Evolutionary conservation across 257 asterid species (phyloP).

Genomic region (Lithospermum erythrorhizon): DNA sequence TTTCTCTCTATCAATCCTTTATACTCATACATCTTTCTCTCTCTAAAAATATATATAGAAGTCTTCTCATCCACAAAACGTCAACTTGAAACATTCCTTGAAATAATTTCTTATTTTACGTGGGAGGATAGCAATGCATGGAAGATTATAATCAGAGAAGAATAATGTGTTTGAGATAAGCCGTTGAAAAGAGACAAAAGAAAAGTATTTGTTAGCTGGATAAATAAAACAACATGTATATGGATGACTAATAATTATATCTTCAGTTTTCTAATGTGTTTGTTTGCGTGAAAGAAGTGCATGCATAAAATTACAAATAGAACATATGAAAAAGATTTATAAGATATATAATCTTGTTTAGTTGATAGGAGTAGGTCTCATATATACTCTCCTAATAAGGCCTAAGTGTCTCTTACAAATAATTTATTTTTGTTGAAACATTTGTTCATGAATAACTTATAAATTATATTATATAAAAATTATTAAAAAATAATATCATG

Average conservation of each 20-base stretch:
- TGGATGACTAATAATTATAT: not conserved
- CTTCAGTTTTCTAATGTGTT: not conserved
- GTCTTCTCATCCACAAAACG: slow-evolving; percentile 1
- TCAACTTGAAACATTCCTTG: slow-evolving; percentile 10
- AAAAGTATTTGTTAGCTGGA: not conserved
- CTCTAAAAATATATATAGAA: too few species aligned
- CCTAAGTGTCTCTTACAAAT: too few species aligned
- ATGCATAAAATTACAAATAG: not conserved
- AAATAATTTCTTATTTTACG: slow-evolving; percentile 19
- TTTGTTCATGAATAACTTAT: too few species aligned
- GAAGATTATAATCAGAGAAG: not conserved
- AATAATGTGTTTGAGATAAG: not conserved
- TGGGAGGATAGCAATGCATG: slow-evolving; percentile 46
- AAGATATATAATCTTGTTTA: too few species aligned
- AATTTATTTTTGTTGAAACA: too few species aligned
- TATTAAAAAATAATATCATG: too few species aligned
- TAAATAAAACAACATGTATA: not conserved
- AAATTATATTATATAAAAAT: too few species aligned
- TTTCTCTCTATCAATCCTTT: not conserved
- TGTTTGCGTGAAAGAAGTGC: not conserved
- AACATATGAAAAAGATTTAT: too few species aligned
- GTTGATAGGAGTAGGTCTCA: not conserved
- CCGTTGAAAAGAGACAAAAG: not conserved
- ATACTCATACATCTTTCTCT: too few species aligned
- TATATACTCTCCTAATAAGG: too few species aligned